Evolutionary conservation across 225 moss, liverwort and hornwort species (phyloP).

Genomic region (Ulota crispa): DNA sequence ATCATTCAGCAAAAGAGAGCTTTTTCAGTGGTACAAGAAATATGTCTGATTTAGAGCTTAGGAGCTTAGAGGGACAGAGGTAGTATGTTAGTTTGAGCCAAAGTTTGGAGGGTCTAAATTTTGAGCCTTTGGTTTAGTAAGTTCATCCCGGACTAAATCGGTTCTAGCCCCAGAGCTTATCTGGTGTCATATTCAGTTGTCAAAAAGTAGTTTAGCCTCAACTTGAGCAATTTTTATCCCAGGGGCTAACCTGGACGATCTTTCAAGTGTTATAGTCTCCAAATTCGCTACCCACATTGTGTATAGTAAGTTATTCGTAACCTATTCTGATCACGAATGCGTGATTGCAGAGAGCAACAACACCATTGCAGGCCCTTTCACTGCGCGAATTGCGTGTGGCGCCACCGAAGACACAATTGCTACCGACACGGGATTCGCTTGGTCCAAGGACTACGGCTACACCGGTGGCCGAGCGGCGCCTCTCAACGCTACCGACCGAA

Average conservation of each 20-base stretch:
- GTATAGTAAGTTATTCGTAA: not conserved
- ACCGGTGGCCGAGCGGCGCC: slow-evolving; percentile 67
- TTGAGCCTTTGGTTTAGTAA: not conserved
- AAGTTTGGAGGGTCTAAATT: not conserved
- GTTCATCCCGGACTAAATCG: no score
- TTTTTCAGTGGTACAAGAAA: no score
- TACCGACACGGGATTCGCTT: slow-evolving; percentile 43
- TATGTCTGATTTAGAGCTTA: no score
- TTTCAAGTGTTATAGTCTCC: not conserved
- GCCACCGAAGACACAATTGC: slow-evolving; percentile 47
- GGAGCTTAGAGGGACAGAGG: no score
- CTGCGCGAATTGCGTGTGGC: slow-evolving; percentile 80
- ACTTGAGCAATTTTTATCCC: not conserved
- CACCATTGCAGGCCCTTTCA: slow-evolving; percentile 38
- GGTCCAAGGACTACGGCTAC: slow-evolving; percentile 75
- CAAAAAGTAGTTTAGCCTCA: not conserved
- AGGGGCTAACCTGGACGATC: not conserved
- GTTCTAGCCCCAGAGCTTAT: not conserved
- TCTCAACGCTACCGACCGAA: slow-evolving; percentile 41
- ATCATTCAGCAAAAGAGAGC: no score
- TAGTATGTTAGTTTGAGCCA: not conserved
- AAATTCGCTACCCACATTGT: not conserved
- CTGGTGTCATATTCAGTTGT: not conserved
- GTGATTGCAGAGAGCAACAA: not conserved
- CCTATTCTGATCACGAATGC: not conserved